Evolutionary conservation across 805 yeast species (phyloP), one percentile per base, ranked within the genome.

Genomic region (Saturnispora bothae): DNA sequence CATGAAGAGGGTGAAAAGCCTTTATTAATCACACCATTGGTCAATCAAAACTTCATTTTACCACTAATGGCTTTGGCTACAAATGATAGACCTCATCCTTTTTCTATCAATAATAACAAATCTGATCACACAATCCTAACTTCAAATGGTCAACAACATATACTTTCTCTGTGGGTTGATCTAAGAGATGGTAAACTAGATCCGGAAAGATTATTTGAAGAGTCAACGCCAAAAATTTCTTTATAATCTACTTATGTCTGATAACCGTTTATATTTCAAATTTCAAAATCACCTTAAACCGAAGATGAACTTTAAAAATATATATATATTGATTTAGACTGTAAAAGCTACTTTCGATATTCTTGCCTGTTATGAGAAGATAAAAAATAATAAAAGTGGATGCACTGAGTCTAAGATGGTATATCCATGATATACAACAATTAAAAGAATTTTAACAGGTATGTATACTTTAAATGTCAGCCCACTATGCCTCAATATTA

Each of bases 1-100:
- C 40, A 46, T 4, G 60, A 65, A 28, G 33, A 28, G 15, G 23
- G 34, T 4, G 23, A 41, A 6, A 32, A 37, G 7, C n/a, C 35
- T 5, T 13, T 29, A 16, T 16, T 38, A 8, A 31, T 28, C 9
- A 33, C 36, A 1, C 40, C 40, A 12, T 38, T 38, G 19, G 38
- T 45, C 15, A 35, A 39, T 8, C 36, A 41, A 18, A 21, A 25
- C 12, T 48, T 48, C 15, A 43, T 48, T 17, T 31, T 34, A 9
- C 49, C 50, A 23, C 38, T 48, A 15, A 22, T 40, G 10, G 21
- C 29, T 14, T 34, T 42, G 13, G 39, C 45, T 3, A 21, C 33
- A 5, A 20, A 33, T 7, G 43, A 31, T 12, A 42, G 52, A 29
- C 48, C 48, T 10, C 44, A 47, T 44, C 49, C 51, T 6, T 46